A percentile compares a stretch with the other conserved stretches of the same genome.
Conservation (phyloP, 345 rosid species). For the Sonneratia alba region DNA sequence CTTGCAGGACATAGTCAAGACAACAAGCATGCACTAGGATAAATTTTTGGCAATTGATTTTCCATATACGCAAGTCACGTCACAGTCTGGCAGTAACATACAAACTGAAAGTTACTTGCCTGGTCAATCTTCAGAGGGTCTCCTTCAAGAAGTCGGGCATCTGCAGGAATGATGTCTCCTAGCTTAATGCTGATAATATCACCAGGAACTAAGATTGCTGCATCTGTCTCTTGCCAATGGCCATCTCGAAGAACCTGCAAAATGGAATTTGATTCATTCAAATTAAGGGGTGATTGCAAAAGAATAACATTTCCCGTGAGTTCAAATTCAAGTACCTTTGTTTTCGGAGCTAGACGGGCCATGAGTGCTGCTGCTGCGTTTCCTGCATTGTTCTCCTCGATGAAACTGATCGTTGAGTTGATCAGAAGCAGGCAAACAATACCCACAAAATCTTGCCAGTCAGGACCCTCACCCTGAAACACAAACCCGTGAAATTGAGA, state of each 20-base stretch:
- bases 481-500: slow-evolving; percentile 4
- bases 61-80: no score
- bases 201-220: slow-evolving; percentile 79
- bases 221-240: slow-evolving; percentile 88
- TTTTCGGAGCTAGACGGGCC: slow-evolving; percentile 86
- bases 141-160: slow-evolving; percentile 88
- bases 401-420: slow-evolving; percentile 87
- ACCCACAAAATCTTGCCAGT: slow-evolving; percentile 97
- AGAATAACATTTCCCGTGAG: no score
- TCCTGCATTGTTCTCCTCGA: slow-evolving; percentile 95
- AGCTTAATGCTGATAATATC: slow-evolving; percentile 92
- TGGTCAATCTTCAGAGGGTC: slow-evolving; percentile 89
- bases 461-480: slow-evolving; percentile 82
- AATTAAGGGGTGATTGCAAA: no score
- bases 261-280: background rate
- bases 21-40: no score
- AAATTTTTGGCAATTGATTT: no score
- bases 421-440: slow-evolving; percentile 69
- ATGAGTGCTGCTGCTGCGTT: slow-evolving; percentile 85
- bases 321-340: slow-evolving; percentile 36
- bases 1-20: background rate
- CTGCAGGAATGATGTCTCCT: slow-evolving; percentile 93
- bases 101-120: slow-evolving; percentile 22
- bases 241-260: slow-evolving; percentile 85
- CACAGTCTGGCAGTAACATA: no score